Conservation (phyloP, 75 land plant genomes). For the Cryptomeria japonica region DNA sequence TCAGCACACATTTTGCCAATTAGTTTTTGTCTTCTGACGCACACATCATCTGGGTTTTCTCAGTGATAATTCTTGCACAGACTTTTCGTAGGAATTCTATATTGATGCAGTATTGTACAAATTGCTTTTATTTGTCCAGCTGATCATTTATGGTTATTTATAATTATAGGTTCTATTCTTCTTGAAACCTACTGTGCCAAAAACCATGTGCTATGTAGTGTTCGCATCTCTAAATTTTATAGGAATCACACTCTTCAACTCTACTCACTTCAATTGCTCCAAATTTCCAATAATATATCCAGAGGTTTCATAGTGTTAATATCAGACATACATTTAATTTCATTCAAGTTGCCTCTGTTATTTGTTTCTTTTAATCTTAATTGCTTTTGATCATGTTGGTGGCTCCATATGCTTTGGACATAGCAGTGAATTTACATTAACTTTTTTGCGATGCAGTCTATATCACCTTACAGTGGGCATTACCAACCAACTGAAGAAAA, state of each 20-base stretch:
- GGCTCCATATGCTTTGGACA: neutral
- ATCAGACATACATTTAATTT: neutral
- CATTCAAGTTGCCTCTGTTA: neutral
- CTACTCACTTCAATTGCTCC: neutral
- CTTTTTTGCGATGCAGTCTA: conserved; percentile 17
- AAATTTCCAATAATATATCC: neutral
- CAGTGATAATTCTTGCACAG: neutral
- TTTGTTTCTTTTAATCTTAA: neutral
- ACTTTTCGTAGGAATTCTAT: neutral
- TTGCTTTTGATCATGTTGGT: neutral
- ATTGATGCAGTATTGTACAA: neutral
- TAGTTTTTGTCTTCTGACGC: no score
- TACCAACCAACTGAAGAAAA: conserved; percentile 94
- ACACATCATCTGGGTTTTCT: neutral
- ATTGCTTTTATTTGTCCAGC: neutral
- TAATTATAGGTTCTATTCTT: neutral
- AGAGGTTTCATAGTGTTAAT: neutral
- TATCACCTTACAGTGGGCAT: conserved; percentile 87
- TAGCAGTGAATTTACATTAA: neutral
- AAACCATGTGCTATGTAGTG: neutral
- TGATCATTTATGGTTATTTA: neutral
- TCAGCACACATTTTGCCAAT: no score
- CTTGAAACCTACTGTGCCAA: neutral
- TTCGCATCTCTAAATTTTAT: neutral
- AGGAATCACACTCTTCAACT: neutral